Evolutionary conservation across 2,329 filamentous ascomycete genomes (phyloP).

Genomic region (Didymella segeticola): DNA sequence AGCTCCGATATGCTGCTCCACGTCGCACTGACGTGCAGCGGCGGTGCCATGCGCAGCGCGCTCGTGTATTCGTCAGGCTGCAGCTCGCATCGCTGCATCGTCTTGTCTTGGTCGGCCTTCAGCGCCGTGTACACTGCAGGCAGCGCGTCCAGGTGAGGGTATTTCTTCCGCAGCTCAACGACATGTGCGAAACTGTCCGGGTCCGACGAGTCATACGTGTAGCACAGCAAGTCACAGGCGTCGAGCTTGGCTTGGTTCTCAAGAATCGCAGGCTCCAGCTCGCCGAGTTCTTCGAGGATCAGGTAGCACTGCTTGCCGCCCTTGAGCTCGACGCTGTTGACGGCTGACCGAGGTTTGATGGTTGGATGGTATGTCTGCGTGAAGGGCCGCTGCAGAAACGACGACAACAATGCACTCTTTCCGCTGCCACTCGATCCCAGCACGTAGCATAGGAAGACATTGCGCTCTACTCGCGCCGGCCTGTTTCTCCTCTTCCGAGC

Average conservation of each 20-base stretch:
- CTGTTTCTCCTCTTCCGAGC: constrained; percentile 82
- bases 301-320: constrained; percentile 97
- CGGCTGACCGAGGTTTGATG: constrained; percentile 90
- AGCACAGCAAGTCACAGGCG: constrained; percentile 91
- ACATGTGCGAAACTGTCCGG: constrained; percentile 96
- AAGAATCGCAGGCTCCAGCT: constrained; percentile 91
- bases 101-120: constrained; percentile 95
- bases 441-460: constrained; percentile 93
- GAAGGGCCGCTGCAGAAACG: constrained; percentile 89
- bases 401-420: constrained; percentile 88
- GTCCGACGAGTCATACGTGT: constrained; percentile 95
- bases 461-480: constrained; percentile 86
- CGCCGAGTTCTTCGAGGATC: constrained; percentile 92
- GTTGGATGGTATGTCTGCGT: constrained; percentile 86
- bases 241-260: constrained; percentile 91
- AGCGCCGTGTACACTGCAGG: constrained; percentile 91
- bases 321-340: constrained; percentile 94
- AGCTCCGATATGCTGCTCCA: constrained; percentile 95
- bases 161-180: constrained; percentile 76
- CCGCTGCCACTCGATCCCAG: constrained; percentile 84
- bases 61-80: constrained; percentile 87
- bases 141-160: constrained; percentile 84
- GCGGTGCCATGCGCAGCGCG: constrained; percentile 83
- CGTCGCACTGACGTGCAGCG: constrained; percentile 91
- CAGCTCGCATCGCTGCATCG: constrained; percentile 92